These are phyloP conservation scores for Neurospora sp. DNA, from an alignment of 495 filamentous ascomycete species.

Conservation along the genomic window DNA sequence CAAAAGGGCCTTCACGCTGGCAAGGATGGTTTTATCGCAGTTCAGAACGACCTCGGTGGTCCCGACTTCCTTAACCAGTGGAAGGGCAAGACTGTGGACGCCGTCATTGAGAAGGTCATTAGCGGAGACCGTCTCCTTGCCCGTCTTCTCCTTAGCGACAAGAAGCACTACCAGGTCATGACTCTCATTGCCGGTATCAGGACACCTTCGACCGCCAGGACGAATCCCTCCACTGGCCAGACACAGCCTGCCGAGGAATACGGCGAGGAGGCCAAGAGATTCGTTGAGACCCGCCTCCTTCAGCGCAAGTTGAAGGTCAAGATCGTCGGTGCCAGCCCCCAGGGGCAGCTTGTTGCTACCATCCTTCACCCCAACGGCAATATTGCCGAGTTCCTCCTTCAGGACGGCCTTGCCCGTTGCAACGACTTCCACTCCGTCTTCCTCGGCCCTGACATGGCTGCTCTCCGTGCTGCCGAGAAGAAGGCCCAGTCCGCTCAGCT, in stretches of 20 bases:
- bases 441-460: constrained; percentile 75
- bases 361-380: constrained; percentile 83
- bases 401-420: constrained; percentile 82
- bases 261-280: constrained; percentile 75
- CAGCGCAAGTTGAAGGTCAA: constrained; percentile 77
- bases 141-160: constrained; percentile 65
- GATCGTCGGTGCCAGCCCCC: constrained; percentile 75
- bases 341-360: constrained; percentile 69
- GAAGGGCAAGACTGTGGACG: constrained; percentile 70
- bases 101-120: constrained; percentile 72
- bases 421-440: constrained; percentile 88
- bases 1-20: constrained; percentile 69
- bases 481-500: constrained; percentile 61
- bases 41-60: constrained; percentile 65
- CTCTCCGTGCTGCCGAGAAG: constrained; percentile 79
- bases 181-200: constrained; percentile 84
- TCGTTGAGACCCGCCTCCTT: constrained; percentile 72
- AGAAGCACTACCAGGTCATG: constrained; percentile 71
- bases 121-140: constrained; percentile 82
- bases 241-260: constrained; percentile 78
- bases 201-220: constrained; percentile 74
- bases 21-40: constrained; percentile 52
- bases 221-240: constrained; percentile 61
- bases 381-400: constrained; percentile 79
- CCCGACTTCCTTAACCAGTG: constrained; percentile 65